Evolutionary conservation across 208 protist species (phyloP).

Genomic region (Kentomonas sorsogonicus): DNA sequence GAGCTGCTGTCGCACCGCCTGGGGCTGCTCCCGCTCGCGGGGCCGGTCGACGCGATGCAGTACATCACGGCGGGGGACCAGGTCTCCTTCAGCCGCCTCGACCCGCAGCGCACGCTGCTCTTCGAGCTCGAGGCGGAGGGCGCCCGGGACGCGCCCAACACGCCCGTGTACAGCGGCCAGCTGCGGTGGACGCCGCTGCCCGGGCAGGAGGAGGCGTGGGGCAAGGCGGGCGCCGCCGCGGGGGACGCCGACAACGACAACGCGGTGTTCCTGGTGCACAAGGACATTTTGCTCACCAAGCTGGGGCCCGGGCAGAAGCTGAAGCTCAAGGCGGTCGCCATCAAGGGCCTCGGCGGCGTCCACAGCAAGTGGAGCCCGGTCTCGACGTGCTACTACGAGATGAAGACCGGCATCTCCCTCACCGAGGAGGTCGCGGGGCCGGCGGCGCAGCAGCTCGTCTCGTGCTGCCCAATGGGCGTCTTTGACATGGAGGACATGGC

Average conservation of each 20-base stretch:
- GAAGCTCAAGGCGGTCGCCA: constrained; percentile 89
- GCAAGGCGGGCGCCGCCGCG: not conserved
- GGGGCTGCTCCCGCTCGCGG: constrained; percentile 96
- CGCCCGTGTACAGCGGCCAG: constrained; percentile 86
- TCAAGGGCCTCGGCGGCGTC: constrained; percentile 94
- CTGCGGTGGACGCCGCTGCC: constrained; percentile 93
- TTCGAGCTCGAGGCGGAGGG: constrained; percentile 81
- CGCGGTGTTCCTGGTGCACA: constrained; percentile 91
- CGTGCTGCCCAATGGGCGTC: constrained; percentile 90
- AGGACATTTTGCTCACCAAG: constrained; percentile 97
- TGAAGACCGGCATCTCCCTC: constrained; percentile 92
- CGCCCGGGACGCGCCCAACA: constrained; percentile 48
- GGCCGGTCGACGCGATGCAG: constrained; percentile 90
- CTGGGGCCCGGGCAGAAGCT: constrained; percentile 95
- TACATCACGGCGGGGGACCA: constrained; percentile 66
- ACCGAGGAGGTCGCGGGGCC: constrained; percentile 59
- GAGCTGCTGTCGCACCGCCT: constrained; percentile 96
- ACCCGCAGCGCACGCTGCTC: constrained; percentile 66
- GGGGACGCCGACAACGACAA: constrained; percentile 34
- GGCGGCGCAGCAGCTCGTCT: constrained; percentile 73
- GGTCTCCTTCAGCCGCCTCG: constrained; percentile 49
- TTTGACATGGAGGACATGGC: constrained; percentile 82
- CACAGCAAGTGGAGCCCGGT: constrained; percentile 99
- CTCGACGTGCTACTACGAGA: constrained; percentile 94
- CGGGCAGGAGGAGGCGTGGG: constrained; percentile 54